Evolutionary conservation across 2,329 filamentous ascomycete genomes (phyloP).

Genomic region (Phyllosticta citriasiana): DNA sequence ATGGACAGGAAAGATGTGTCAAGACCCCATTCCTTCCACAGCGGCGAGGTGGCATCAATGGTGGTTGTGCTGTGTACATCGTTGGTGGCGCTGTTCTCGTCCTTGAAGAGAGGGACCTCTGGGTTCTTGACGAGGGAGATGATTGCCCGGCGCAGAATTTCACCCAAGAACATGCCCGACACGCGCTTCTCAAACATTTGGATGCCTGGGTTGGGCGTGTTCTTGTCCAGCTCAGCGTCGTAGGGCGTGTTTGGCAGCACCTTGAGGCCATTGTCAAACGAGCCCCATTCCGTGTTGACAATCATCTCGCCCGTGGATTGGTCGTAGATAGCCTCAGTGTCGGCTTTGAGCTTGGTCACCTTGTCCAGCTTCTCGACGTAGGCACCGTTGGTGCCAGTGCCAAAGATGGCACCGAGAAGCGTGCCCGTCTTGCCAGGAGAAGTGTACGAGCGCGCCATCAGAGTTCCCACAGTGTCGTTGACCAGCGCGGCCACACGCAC

Average conservation of each 20-base stretch:
- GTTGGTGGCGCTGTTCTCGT: slow-evolving; percentile 62
- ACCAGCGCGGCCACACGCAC: slow-evolving; percentile 93
- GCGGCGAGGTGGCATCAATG: slow-evolving; percentile 53
- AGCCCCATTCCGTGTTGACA: slow-evolving; percentile 96
- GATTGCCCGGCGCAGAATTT: slow-evolving; percentile 74
- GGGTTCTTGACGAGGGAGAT: slow-evolving; percentile 61
- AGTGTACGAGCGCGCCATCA: slow-evolving; percentile 96
- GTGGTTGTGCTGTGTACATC: slow-evolving; percentile 58
- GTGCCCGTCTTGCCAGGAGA: slow-evolving; percentile 79
- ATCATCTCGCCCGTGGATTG: slow-evolving; percentile 85
- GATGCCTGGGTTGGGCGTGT: slow-evolving; percentile 81
- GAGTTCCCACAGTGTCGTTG: slow-evolving; percentile 93
- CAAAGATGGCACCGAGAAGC: slow-evolving; percentile 91
- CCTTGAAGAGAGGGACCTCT: slow-evolving; percentile 61
- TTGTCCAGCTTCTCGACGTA: slow-evolving; percentile 88
- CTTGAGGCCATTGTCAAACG: slow-evolving; percentile 87
- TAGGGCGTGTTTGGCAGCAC: slow-evolving; percentile 79
- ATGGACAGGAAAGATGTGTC: slow-evolving; percentile 86
- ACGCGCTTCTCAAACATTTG: slow-evolving; percentile 99
- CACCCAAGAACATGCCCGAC: slow-evolving; percentile 95
- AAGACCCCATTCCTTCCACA: slow-evolving; percentile 77
- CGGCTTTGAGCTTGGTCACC: slow-evolving; percentile 60
- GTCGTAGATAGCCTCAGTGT: slow-evolving; percentile 54
- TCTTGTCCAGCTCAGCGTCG: slow-evolving; percentile 66
- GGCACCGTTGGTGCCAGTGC: slow-evolving; percentile 93